Conservation (phyloP, 768 basidiomycete species). For the Sporobolomyces phaffii region DNA sequence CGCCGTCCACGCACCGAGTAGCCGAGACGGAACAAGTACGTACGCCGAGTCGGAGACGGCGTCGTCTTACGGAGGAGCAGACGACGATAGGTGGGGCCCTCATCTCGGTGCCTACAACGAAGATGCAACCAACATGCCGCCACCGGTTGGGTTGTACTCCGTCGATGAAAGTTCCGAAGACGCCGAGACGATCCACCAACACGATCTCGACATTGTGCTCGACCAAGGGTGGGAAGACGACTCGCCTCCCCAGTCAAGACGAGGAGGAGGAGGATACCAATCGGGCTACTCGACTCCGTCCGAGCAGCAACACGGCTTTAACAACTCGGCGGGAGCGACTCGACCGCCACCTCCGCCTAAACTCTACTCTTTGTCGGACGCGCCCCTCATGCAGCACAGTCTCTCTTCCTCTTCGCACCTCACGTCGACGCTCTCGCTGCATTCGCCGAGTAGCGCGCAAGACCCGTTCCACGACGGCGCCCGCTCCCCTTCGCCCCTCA, state of each 20-base stretch:
- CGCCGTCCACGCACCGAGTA: slow-evolving; percentile 44
- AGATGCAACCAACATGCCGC: slow-evolving; percentile 20
- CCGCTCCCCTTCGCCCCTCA: background rate
- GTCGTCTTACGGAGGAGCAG: slow-evolving; percentile 58
- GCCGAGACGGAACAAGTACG: slow-evolving; percentile 58
- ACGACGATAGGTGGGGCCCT: slow-evolving; percentile 80
- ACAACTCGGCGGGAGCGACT: background rate
- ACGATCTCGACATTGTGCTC: slow-evolving; percentile 35
- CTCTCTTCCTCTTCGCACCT: slow-evolving; percentile 16
- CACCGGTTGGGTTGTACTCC: slow-evolving; percentile 31
- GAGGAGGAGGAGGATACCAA: background rate
- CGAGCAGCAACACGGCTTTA: slow-evolving; percentile 7
- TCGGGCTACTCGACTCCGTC: slow-evolving; percentile 32
- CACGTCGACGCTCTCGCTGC: slow-evolving; percentile 12
- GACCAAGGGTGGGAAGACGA: slow-evolving; percentile 33
- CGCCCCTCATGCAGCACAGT: slow-evolving; percentile 17
- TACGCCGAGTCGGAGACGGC: slow-evolving; percentile 46
- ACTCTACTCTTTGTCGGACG: slow-evolving; percentile 30
- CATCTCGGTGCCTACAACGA: slow-evolving; percentile 56
- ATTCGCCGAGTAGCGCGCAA: slow-evolving; percentile 5
- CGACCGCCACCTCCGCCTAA: slow-evolving; percentile 2
- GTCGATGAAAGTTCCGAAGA: slow-evolving; percentile 28
- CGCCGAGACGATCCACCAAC: slow-evolving; percentile 29
- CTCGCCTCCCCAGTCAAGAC: slow-evolving; percentile 1
- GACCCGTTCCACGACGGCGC: background rate